A percentile compares a stretch with the other conserved stretches of the same genome.
Conservation (phyloP, 176 grass and related monocot genomes). For the Aechmea fasciata region DNA sequence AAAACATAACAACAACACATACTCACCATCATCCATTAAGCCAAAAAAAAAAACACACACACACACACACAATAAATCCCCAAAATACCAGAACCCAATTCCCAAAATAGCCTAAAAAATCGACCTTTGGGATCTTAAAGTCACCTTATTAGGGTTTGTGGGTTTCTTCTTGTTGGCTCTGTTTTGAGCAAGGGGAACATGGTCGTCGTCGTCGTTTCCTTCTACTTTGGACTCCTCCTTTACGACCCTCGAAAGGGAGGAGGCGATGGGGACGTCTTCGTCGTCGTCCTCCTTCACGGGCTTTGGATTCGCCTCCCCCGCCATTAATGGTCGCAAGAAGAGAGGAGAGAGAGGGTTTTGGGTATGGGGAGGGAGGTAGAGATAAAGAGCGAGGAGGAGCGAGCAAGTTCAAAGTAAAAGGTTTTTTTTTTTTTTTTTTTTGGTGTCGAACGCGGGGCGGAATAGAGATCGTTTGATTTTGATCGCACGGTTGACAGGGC, state of each 20-base stretch:
- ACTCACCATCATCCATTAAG: background rate
- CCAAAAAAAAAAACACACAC: too few species aligned
- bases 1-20: constrained; percentile 3
- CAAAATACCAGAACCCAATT: background rate
- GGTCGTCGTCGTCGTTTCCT: constrained; percentile 9
- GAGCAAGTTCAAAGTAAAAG: background rate
- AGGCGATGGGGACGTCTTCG: background rate
- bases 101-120: background rate
- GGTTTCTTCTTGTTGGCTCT: constrained; percentile 28
- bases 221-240: constrained; percentile 11
- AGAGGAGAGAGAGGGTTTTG: background rate
- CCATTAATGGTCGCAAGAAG: background rate
- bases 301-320: background rate
- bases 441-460: too few species aligned
- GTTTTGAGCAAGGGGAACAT: constrained; percentile 16
- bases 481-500: background rate
- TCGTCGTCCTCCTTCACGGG: background rate
- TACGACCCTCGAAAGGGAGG: background rate
- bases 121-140: constrained; percentile 16
- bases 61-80: background rate
- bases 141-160: constrained; percentile 12
- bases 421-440: background rate
- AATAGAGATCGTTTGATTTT: background rate
- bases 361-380: background rate
- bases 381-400: background rate